phyloP scores from a whole-genome alignment of 2,329 filamentous ascomycete genomes.

The Rachicladosporium sp. region DNA sequence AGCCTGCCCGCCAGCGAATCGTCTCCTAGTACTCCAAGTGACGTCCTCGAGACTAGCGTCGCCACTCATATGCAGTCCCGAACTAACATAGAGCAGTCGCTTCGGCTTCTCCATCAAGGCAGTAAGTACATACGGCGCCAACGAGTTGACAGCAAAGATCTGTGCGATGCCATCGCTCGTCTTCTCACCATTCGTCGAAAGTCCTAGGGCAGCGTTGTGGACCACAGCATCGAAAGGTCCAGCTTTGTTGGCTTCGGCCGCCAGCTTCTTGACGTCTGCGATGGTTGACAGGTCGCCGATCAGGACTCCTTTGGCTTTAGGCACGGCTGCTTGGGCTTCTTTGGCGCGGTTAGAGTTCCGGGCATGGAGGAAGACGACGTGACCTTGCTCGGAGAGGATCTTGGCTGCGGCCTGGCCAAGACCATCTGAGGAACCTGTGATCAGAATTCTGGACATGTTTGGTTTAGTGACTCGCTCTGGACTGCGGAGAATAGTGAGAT shows the following conservation, averaged over 20 bases:
- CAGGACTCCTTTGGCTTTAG: conserved; percentile 39
- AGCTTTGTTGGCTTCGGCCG: conserved; percentile 36
- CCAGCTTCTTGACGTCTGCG: conserved; percentile 39
- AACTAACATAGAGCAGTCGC: conserved; percentile 41
- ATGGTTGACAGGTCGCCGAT: conserved; percentile 42
- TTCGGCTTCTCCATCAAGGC: conserved; percentile 38
- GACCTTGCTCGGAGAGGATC: conserved; percentile 38
- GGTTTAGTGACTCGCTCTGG: background rate
- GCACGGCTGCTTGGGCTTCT: conserved; percentile 36
- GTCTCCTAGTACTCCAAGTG: conserved; percentile 25
- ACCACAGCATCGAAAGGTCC: conserved; percentile 44
- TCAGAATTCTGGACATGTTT: conserved; percentile 36
- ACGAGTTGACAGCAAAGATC: conserved; percentile 43
- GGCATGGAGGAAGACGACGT: conserved; percentile 45
- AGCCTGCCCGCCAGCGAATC: conserved; percentile 26
- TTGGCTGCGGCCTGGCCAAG: conserved; percentile 42
- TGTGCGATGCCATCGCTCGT: conserved; percentile 37
- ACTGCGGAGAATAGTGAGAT: too few relatives aligned
- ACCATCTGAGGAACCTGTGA: conserved; percentile 48
- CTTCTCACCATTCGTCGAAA: conserved; percentile 30
- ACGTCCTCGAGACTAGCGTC: conserved; percentile 31
- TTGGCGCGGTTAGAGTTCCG: conserved; percentile 42
- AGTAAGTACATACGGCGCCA: conserved; percentile 47
- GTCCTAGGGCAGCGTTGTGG: conserved; percentile 44
- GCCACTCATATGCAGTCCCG: conserved; percentile 38